A percentile compares a stretch with the other conserved stretches of the same genome.
These are phyloP conservation scores for Ogataea populi-albae DNA, from an alignment of 805 yeast species.

Conservation along the genomic window DNA sequence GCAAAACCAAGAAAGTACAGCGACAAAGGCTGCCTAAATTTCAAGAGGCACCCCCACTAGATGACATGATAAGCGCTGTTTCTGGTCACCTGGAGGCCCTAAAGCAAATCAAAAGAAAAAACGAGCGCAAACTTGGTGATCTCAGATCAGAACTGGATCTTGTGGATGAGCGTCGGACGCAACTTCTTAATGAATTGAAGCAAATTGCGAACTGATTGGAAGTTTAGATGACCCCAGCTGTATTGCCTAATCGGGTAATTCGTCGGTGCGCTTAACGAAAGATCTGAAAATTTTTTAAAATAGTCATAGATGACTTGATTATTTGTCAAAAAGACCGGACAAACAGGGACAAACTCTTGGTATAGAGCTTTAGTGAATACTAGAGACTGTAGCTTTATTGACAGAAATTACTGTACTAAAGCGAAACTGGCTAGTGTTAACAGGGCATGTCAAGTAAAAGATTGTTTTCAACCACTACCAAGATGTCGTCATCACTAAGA, in stretches of 20 bases:
- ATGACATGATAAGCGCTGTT: too few relatives aligned
- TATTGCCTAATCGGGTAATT: constrained; percentile 12
- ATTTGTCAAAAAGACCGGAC: not conserved
- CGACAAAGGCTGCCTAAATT: too few relatives aligned
- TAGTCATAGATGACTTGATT: not conserved
- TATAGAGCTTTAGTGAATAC: not conserved
- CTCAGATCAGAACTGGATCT: constrained; percentile 3
- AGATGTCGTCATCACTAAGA: constrained; percentile 38
- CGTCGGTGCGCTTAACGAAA: constrained; percentile 17
- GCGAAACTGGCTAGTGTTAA: too few relatives aligned
- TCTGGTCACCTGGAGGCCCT: constrained; percentile 2
- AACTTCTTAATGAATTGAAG: constrained; percentile 3
- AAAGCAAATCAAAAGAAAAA: not conserved
- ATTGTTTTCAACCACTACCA: constrained; percentile 23
- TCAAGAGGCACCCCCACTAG: too few relatives aligned
- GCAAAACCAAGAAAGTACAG: too few relatives aligned
- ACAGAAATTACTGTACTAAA: too few relatives aligned
- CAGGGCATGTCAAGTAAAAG: too few relatives aligned
- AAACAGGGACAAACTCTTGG: not conserved
- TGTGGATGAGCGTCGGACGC: constrained; percentile 2
- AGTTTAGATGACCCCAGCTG: too few relatives aligned
- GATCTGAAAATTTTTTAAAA: constrained; percentile 9
- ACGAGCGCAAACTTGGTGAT: not conserved
- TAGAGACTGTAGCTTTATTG: too few relatives aligned
- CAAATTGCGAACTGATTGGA: too few relatives aligned